Percentiles rank a stretch among this genome's conserved stretches.
phyloP scores from a whole-genome alignment of 2,329 filamentous ascomycete species.

The Pseudophaeomoniella oleicola region DNA sequence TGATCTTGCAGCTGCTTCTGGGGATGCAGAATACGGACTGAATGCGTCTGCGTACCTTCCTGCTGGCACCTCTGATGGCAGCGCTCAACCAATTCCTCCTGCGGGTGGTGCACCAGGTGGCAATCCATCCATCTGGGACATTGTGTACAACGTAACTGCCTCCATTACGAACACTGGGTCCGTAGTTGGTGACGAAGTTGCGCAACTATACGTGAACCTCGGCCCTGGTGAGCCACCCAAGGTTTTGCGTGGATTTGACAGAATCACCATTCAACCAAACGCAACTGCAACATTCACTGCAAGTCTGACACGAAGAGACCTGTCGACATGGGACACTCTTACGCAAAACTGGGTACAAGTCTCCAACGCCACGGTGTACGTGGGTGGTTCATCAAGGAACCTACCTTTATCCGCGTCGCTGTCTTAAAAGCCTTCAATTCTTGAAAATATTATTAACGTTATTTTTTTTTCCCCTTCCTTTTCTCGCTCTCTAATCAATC shows the following conservation, averaged over 20 bases:
- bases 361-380: conserved; percentile 43
- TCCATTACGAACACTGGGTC: conserved; percentile 37
- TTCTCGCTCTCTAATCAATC: no score
- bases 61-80: conserved; percentile 33
- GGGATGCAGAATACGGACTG: conserved; percentile 39
- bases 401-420: conserved; percentile 15
- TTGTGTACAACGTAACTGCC: conserved; percentile 32
- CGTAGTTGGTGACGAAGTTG: conserved; percentile 35
- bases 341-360: conserved; percentile 72
- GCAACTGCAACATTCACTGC: conserved; percentile 50
- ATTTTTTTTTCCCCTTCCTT: no score
- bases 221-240: conserved; percentile 58
- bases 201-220: conserved; percentile 57
- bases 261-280: conserved; percentile 58
- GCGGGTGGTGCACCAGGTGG: conserved; percentile 46
- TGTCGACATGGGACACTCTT: conserved; percentile 72
- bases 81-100: conserved; percentile 39
- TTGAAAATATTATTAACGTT: conserved; percentile 3
- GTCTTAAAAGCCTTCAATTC: not conserved
- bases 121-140: conserved; percentile 40
- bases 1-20: conserved; percentile 34
- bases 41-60: conserved; percentile 36
- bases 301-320: conserved; percentile 60
- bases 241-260: conserved; percentile 67
- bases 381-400: conserved; percentile 44